Base-by-base conservation (phyloP, 345 rosid genomes). In the Abelmoschus esculentus region DNA sequence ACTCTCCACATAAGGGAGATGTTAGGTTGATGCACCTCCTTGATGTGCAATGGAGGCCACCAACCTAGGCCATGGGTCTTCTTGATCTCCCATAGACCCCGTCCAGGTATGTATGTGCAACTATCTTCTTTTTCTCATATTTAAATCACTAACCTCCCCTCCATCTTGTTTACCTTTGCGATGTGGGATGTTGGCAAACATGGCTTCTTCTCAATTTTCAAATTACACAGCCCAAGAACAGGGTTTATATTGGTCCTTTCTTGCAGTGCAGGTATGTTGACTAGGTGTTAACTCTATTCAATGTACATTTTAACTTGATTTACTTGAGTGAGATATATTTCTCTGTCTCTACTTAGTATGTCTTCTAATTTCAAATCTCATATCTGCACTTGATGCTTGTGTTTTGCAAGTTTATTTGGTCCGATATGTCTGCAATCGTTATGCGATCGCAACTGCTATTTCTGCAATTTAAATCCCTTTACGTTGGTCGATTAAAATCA, bases 191-290 rank as follows among this genome's bases (percentile, higher is more conserved):
- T 1, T 40, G 12, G 32, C 32, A 5, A 63, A 40, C 12, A 11
- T 63, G 29, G 50, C n/a, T 62, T 40, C n/a, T 62, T 40, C 50
- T 4, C 15, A 62, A 11, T 9, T 55, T 19, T 55, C 12, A 19
- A 9, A 55, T 53, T 26, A 18, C 7, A n/a, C 2, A 6, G 7
- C 44, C 31, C 10, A 15, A n/a, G 91, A 86, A 64, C 7, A 40
- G 17, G 47, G 29, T 52, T 22, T 56, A 31, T 26, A 65, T 38
- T 38, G 42, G 69, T 64, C 69, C 73, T 76, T 50, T 76, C 73
- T 72, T 77, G 47, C 86, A 93, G 98, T 92, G 47, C 86, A 93
- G 98, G 95, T 96, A 18, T 77, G 74, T 72, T 95, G 99, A 97
- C 75, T 91, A 69, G 91, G 67, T 42, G 86, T 86, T 62, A 77